Percentiles rank a stretch among this genome's conserved stretches.
phyloP scores from a whole-genome alignment of 352 stramenopile genomes.

The Paralagenidium karlingii region DNA sequence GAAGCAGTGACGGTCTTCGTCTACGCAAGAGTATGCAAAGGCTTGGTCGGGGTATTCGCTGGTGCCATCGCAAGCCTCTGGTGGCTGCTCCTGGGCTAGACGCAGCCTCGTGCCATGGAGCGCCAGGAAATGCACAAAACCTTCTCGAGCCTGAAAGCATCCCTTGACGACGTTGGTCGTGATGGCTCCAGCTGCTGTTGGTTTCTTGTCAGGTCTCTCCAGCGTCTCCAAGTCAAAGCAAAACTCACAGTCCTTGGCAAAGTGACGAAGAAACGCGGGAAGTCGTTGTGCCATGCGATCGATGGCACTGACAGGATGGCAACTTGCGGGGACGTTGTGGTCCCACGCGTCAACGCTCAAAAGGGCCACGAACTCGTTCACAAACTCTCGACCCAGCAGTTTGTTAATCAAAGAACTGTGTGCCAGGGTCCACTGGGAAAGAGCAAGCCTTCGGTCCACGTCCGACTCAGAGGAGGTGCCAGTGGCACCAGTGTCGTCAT shows the following conservation, averaged over 20 bases:
- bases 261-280: slow-evolving; percentile 55
- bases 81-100: slow-evolving; percentile 61
- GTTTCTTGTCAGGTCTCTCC: no score
- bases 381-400: slow-evolving; percentile 11
- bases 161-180: slow-evolving; percentile 76
- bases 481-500: slow-evolving; percentile 9
- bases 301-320: background rate
- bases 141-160: slow-evolving; percentile 77
- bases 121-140: slow-evolving; percentile 76
- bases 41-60: slow-evolving; percentile 62
- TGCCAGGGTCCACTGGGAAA: slow-evolving; percentile 22
- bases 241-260: slow-evolving; percentile 78
- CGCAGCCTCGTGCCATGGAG: slow-evolving; percentile 71
- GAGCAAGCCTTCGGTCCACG: slow-evolving; percentile 8
- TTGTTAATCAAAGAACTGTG: slow-evolving; percentile 52
- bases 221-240: slow-evolving; percentile 74
- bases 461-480: slow-evolving; percentile 1
- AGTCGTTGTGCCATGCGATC: slow-evolving; percentile 43
- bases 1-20: slow-evolving; percentile 86
- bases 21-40: slow-evolving; percentile 74
- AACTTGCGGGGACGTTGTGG: background rate
- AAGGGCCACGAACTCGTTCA: no score
- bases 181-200: no score
- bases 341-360: no score
- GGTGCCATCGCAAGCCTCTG: slow-evolving; percentile 57